phyloP scores from a whole-genome alignment of 345 rosid genomes.

The Durio zibethinus region DNA sequence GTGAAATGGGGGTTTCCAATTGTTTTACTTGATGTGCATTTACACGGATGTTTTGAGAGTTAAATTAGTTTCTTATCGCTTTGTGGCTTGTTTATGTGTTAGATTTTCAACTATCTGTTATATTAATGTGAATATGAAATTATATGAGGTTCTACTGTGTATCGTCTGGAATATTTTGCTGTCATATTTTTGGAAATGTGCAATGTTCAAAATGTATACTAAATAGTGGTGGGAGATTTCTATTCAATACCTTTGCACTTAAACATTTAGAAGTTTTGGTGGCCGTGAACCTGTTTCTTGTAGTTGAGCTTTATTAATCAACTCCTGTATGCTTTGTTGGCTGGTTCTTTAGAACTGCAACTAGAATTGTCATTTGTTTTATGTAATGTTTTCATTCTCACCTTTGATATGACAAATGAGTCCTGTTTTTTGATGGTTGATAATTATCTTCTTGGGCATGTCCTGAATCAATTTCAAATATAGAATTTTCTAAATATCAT shows the following conservation, averaged over 20 bases:
- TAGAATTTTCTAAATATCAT: not conserved
- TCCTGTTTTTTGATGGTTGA: not conserved
- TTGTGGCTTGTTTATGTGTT: not conserved
- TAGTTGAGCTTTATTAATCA: not conserved
- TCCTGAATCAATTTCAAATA: not conserved
- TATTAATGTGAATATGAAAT: not conserved
- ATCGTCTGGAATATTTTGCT: not conserved
- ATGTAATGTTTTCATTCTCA: not conserved
- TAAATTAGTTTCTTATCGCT: not conserved
- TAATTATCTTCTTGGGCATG: not conserved
- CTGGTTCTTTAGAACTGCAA: not conserved
- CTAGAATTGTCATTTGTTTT: not conserved
- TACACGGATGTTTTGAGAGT: not conserved
- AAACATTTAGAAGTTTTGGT: not conserved
- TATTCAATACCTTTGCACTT: not conserved
- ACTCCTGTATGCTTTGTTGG: not conserved
- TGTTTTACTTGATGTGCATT: not conserved
- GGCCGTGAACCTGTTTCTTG: not conserved
- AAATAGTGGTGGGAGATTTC: not conserved
- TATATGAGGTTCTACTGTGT: not conserved
- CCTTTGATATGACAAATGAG: not conserved
- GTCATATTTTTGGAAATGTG: not conserved
- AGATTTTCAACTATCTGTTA: not conserved
- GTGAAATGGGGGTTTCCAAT: not conserved
- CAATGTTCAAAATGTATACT: not conserved